phyloP scores from a whole-genome alignment of 768 basidiomycete species.

The Leucocoprinus sp. region DNA sequence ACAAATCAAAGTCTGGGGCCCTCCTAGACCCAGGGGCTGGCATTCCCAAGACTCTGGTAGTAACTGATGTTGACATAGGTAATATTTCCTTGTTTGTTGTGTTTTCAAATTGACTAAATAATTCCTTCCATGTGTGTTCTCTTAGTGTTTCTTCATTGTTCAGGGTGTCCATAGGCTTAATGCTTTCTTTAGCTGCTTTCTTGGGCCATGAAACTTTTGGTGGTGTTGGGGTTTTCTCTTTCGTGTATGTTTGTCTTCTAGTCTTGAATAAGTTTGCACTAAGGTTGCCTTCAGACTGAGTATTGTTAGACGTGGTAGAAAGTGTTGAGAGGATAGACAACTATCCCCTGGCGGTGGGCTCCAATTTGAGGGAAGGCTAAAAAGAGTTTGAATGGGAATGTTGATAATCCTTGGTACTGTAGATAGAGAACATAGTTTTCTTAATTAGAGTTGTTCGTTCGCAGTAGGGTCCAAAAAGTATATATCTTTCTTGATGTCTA shows the following conservation, averaged over 20 bases:
- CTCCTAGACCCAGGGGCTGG: slow-evolving; percentile 1
- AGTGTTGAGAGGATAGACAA: neutral
- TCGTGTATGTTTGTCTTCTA: neutral
- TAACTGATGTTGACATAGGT: neutral
- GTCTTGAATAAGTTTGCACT: slow-evolving; percentile 40
- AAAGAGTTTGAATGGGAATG: no score
- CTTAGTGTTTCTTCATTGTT: no score
- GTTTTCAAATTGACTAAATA: neutral
- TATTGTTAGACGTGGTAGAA: neutral
- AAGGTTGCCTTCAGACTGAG: neutral
- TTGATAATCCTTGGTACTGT: no score
- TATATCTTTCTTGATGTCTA: no score
- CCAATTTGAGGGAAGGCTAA: neutral
- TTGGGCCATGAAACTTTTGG: slow-evolving; percentile 25
- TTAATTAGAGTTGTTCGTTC: no score
- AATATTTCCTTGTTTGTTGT: neutral
- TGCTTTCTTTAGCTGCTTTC: slow-evolving; percentile 55
- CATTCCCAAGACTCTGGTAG: slow-evolving; percentile 8
- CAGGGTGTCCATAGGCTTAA: slow-evolving; percentile 42
- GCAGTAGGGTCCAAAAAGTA: no score
- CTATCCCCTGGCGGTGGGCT: neutral
- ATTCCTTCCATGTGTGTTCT: slow-evolving; percentile 3
- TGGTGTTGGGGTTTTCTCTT: neutral
- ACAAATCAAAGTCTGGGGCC: slow-evolving; percentile 7
- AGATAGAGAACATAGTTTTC: no score